Conservation (phyloP, 2,329 filamentous ascomycete genomes). For the Thermothelomyces thermophilus region DNA sequence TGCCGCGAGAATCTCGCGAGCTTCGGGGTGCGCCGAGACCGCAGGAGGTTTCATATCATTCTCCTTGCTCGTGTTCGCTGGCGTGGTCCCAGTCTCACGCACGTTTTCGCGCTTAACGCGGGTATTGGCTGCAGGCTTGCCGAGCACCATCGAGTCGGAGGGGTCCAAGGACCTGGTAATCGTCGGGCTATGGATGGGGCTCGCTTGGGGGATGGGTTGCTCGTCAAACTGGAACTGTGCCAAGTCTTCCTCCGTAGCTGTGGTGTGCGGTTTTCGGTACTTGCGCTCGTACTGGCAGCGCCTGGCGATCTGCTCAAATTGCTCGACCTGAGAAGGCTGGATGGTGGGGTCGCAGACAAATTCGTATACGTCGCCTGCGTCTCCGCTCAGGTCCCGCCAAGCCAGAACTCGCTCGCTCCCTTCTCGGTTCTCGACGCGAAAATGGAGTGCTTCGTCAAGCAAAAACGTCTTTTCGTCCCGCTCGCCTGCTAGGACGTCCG, state of each 20-base stretch:
- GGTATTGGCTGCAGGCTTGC: conserved; percentile 42
- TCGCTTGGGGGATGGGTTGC: conserved; percentile 58
- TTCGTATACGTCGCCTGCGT: conserved; percentile 92
- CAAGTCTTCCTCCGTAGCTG: conserved; percentile 75
- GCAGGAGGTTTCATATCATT: conserved; percentile 40
- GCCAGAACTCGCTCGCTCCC: conserved; percentile 80
- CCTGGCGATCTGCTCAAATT: conserved; percentile 75
- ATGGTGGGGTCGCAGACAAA: conserved; percentile 84
- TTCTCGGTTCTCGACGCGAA: conserved; percentile 75
- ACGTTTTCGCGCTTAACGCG: conserved; percentile 38
- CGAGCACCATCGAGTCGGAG: conserved; percentile 49
- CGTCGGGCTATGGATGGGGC: conserved; percentile 53
- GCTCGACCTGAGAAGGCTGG: conserved; percentile 61
- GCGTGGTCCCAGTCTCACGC: conserved; percentile 12
- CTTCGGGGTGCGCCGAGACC: conserved; percentile 59
- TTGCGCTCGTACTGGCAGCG: conserved; percentile 98
- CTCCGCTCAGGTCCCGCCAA: conserved; percentile 91
- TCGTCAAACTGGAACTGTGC: conserved; percentile 72
- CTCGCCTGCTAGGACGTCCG: conserved; percentile 67
- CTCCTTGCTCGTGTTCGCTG: conserved; percentile 27
- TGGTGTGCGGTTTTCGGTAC: conserved; percentile 71
- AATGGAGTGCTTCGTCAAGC: conserved; percentile 84
- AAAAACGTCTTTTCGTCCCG: conserved; percentile 97
- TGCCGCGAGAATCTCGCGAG: conserved; percentile 64
- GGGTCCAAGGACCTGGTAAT: conserved; percentile 51